These are phyloP conservation scores for Beauveria sp. DNA, from an alignment of 2,329 filamentous ascomycete species.

Conservation along the genomic window DNA sequence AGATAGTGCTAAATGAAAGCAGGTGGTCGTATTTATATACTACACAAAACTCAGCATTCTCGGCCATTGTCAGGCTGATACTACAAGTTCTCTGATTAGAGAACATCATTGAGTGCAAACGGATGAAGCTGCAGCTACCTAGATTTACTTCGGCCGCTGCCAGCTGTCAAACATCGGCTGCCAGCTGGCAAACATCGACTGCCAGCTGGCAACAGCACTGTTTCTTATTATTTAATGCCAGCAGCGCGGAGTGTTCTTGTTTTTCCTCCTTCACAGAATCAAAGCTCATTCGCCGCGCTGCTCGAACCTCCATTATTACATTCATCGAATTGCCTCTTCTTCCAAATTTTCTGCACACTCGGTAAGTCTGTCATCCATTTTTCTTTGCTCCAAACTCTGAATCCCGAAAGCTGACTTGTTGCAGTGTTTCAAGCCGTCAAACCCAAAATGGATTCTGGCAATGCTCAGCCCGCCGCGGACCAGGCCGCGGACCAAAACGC, in stretches of 20 bases:
- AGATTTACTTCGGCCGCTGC: neutral
- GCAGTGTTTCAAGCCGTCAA: neutral
- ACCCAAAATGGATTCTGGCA: neutral
- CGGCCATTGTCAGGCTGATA: no score
- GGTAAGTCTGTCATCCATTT: neutral
- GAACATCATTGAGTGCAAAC: neutral
- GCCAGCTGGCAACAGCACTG: neutral
- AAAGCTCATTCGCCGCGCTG: neutral
- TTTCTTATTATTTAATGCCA: constrained; percentile 6
- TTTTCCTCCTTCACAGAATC: neutral
- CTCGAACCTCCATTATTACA: neutral
- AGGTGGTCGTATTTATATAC: no score
- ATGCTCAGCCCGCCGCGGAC: neutral
- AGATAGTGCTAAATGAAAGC: no score
- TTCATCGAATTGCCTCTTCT: neutral
- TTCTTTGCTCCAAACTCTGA: neutral
- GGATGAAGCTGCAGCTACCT: neutral
- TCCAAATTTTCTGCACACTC: neutral
- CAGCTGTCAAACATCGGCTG: neutral
- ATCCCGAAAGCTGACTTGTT: neutral
- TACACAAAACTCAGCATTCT: no score
- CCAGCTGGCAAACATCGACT: neutral
- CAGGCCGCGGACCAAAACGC: neutral
- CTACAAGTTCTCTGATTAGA: no score
- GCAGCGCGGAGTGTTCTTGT: neutral